Evolutionary conservation across 257 asterid genomes (phyloP).

Genomic region (Rehmannia glutinosa): DNA sequence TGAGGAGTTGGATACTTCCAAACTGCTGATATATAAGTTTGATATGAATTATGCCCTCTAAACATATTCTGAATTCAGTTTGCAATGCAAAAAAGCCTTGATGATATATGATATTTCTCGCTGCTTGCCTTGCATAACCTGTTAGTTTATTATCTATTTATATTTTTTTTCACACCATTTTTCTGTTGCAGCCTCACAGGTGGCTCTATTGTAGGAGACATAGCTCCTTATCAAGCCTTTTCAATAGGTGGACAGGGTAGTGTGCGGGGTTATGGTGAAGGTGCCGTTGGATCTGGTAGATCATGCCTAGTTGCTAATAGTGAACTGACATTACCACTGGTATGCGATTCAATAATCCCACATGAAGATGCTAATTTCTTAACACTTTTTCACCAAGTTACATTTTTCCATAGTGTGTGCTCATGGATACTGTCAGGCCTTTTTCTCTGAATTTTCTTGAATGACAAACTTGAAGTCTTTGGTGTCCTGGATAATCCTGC

Average conservation of each 20-base stretch:
- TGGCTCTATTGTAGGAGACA: constrained; percentile 92
- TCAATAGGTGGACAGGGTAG: constrained; percentile 91
- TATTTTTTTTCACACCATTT: constrained; percentile 8
- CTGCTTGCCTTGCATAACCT: background rate
- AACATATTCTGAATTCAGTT: background rate
- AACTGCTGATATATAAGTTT: background rate
- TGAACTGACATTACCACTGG: constrained; percentile 86
- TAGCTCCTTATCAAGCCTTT: constrained; percentile 99
- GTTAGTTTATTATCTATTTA: background rate
- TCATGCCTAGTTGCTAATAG: constrained; percentile 83
- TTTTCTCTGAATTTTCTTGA: constrained; percentile 2
- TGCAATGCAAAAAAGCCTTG: constrained; percentile 1
- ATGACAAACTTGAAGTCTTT: background rate
- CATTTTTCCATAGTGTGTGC: too few relatives aligned
- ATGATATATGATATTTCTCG: background rate
- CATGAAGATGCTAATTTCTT: background rate
- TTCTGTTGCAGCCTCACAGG: constrained; percentile 68
- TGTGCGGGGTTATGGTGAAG: constrained; percentile 94
- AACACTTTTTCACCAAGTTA: background rate
- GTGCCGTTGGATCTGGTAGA: constrained; percentile 92
- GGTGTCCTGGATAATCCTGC: background rate
- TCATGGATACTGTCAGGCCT: too few relatives aligned
- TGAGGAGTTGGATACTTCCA: background rate
- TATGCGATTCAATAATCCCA: constrained; percentile 25
- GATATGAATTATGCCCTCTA: background rate